These are phyloP conservation scores for Cinnamomum micranthum DNA, from an alignment of 164 flowering plant genomes.

Conservation along the genomic window DNA sequence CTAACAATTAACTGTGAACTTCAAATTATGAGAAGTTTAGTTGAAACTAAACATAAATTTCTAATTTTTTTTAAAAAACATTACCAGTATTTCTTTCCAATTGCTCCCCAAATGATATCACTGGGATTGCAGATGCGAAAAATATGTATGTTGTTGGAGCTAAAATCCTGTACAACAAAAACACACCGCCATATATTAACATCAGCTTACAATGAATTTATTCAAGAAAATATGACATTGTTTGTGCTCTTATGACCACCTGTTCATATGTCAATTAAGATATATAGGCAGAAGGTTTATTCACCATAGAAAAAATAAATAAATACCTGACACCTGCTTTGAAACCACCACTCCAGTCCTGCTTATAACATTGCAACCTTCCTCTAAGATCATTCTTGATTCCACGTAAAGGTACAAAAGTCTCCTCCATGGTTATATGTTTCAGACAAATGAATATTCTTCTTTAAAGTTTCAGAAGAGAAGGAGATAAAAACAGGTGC, in stretches of 20 bases:
- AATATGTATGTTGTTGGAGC: conserved; percentile 97
- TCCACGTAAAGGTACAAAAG: conserved; percentile 91
- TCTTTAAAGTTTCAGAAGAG: neutral
- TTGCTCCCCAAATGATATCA: conserved; percentile 94
- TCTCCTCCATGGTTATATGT: conserved; percentile 71
- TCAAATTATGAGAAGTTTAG: neutral
- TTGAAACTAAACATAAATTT: neutral
- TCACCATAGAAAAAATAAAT: neutral
- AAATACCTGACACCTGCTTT: conserved; percentile 79
- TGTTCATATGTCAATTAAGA: neutral
- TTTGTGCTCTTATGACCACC: neutral
- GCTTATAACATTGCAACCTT: conserved; percentile 89
- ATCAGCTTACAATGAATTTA: neutral
- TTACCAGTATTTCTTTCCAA: conserved; percentile 86
- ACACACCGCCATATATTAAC: neutral
- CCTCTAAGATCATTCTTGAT: conserved; percentile 84
- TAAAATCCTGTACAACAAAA: conserved; percentile 58
- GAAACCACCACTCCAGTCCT: conserved; percentile 97
- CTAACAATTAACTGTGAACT: neutral
- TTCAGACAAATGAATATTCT: conserved; percentile 3
- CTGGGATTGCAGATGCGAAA: conserved; percentile 95
- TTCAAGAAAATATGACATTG: conserved; percentile 3
- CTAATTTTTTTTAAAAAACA: neutral
- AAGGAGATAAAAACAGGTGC: conserved; percentile 1
- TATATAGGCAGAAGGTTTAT: conserved; percentile 5